A percentile compares a stretch with the other conserved stretches of the same genome.
Conservation (phyloP, 768 basidiomycete species). For the Tulasnella calospora region DNA sequence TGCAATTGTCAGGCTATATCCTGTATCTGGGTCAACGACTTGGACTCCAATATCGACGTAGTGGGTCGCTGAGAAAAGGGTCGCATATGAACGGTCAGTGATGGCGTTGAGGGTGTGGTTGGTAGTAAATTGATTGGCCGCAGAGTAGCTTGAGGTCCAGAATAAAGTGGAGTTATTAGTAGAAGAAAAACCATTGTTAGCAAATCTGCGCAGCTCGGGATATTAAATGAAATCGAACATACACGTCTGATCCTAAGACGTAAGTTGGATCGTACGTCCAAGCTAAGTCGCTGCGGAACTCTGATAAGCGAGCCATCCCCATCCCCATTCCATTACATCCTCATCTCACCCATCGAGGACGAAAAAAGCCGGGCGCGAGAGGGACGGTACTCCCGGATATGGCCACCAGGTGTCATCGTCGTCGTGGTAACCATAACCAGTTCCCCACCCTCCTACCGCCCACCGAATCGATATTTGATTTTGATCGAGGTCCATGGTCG, state of each 20-base stretch:
- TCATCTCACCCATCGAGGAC: neutral
- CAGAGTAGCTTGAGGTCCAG: neutral
- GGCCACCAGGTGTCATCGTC: neutral
- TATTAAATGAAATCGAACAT: neutral
- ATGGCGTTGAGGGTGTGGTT: neutral
- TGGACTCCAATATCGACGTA: neutral
- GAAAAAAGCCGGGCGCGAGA: neutral
- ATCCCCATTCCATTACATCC: neutral
- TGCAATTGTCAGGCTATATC: neutral
- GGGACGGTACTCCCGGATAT: neutral
- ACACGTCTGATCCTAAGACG: neutral
- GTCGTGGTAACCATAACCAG: neutral
- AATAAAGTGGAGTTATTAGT: neutral
- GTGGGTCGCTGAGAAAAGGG: neutral
- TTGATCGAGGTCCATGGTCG: neutral
- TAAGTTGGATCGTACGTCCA: neutral
- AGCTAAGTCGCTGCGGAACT: neutral
- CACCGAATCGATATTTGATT: neutral
- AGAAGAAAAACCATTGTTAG: neutral
- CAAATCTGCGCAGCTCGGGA: neutral
- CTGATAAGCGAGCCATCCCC: neutral
- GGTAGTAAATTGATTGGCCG: neutral
- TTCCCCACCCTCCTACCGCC: neutral
- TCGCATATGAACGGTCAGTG: neutral
- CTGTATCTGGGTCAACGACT: neutral